Conservation (phyloP, 176 grass and related monocot genomes). For the Oryza rufipogon region DNA sequence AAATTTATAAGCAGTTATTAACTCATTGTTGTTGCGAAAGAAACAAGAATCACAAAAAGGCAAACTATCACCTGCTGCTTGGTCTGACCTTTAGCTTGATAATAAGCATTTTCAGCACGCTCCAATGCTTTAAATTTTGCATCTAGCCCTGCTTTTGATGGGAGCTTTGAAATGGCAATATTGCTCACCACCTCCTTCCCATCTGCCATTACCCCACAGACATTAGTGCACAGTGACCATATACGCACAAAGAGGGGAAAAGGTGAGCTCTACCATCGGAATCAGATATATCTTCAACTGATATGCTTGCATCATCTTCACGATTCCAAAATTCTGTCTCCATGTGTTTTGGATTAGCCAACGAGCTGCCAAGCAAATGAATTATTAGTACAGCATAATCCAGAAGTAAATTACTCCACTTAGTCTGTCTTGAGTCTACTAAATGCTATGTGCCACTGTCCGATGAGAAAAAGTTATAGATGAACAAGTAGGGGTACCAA, state of each 20-base stretch:
- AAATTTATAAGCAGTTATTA: not conserved
- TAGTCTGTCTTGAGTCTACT: slow-evolving; percentile 16
- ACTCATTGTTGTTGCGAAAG: not conserved
- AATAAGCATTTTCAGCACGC: slow-evolving; percentile 88
- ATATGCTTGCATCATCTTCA: slow-evolving; percentile 75
- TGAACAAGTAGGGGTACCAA: slow-evolving; percentile 4
- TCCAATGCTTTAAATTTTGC: slow-evolving; percentile 81
- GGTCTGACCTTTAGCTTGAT: slow-evolving; percentile 53
- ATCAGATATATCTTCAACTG: slow-evolving; percentile 82
- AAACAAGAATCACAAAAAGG: slow-evolving; percentile 29
- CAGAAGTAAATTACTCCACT: slow-evolving; percentile 21
- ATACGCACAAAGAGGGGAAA: slow-evolving; percentile 1
- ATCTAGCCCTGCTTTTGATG: slow-evolving; percentile 59
- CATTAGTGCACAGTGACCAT: slow-evolving; percentile 25
- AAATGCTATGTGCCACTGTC: not conserved
- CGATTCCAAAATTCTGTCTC: slow-evolving; percentile 84
- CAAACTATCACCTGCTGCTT: slow-evolving; percentile 66
- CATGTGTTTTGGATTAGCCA: slow-evolving; percentile 45
- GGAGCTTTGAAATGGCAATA: slow-evolving; percentile 54
- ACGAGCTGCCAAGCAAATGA: slow-evolving; percentile 57
- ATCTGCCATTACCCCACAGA: slow-evolving; percentile 44
- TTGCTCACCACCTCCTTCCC: slow-evolving; percentile 48
- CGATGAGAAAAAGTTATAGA: not conserved
- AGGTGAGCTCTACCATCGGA: slow-evolving; percentile 75
- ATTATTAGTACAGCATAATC: slow-evolving; percentile 27